phyloP scores from a whole-genome alignment of 345 rosid species.

The Moricandia arvensis region DNA sequence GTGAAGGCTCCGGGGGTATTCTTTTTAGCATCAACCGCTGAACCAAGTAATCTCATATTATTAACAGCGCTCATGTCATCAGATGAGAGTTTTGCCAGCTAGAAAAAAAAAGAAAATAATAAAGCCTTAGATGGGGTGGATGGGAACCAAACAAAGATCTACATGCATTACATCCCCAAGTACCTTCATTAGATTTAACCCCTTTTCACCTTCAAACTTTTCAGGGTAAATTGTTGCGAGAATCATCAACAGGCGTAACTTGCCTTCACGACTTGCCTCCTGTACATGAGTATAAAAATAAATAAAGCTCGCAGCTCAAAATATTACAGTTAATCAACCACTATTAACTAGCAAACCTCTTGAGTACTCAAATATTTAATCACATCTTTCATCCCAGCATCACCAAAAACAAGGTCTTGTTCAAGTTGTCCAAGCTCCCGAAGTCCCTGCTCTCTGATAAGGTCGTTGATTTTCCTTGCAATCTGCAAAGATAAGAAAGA shows the following conservation, averaged over 20 bases:
- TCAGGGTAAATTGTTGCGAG: conserved; percentile 92
- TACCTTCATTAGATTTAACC: conserved; percentile 93
- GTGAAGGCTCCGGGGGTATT: conserved; percentile 61
- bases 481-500: conserved; percentile 57
- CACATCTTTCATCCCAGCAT: conserved; percentile 95
- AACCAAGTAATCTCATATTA: conserved; percentile 86
- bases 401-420: conserved; percentile 98
- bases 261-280: conserved; percentile 88
- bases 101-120: conserved; percentile 22
- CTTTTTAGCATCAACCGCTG: conserved; percentile 68
- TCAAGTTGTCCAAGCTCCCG: conserved; percentile 94
- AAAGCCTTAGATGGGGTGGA: not conserved
- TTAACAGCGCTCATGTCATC: conserved; percentile 92
- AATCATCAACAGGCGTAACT: conserved; percentile 93
- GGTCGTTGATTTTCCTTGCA: conserved; percentile 82
- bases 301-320: not conserved
- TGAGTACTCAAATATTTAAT: conserved; percentile 75
- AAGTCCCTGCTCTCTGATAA: conserved; percentile 80
- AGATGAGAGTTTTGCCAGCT: conserved; percentile 77
- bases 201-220: conserved; percentile 93
- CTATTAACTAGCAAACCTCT: conserved; percentile 50
- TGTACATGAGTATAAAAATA: conserved; percentile 42
- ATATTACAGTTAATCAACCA: conserved; percentile 4
- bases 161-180: not conserved
- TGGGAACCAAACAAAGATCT: conserved; percentile 9